Base-by-base conservation (phyloP, 2,329 filamentous ascomycete genomes). In the Epicoccum sorghinum region DNA sequence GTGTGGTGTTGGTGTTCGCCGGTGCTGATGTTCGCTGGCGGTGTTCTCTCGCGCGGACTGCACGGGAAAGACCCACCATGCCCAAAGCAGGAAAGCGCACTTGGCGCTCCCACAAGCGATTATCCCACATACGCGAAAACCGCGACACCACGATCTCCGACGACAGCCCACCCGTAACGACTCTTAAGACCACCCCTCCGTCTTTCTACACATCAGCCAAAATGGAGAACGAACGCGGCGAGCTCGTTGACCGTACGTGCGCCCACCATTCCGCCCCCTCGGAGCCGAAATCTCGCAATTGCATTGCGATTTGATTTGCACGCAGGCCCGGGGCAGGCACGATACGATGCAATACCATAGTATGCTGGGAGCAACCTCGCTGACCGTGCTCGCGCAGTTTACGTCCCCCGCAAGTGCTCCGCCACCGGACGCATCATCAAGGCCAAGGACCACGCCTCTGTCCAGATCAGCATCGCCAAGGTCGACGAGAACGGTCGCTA, bases 221-320 rank as follows among this genome's bases (percentile, higher is more conserved):
- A 83, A 99, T 98, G 95, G 95, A 99, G 88, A 99, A 99, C 92
- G 95, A 98, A 86, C 92, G 92, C 84, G 93, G 93, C 85, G 92
- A 98, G 83, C 93, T 97, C 84, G 95, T 98, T 81, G 93, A 98
- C 85, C 92, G 64, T 67, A 64, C 62, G 64, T 42, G 41, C n/a
- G 29, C 45, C 57, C 43, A 33, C 29, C 13, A 46, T 18, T 18
- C 27, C 27, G 27, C 27, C 27, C 27, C 27, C 27, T 9, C 18
- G 18, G 18, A 18, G 18, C 18, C 18, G 23, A 32, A 14, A 30
- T 9, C 27, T 55, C 41, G 52, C 52, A 42, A 38, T 7, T 55
- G 52, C 52, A 46, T 38, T 47, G 42, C 48, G 40, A 25, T 30
- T 8, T 29, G n/a, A 36, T 8, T 30, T 42, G 36, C 29, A 30